These are phyloP conservation scores for Meyerozyma guilliermondii DNA, from an alignment of 1,139 yeast genomes.

Conservation along the genomic window DNA sequence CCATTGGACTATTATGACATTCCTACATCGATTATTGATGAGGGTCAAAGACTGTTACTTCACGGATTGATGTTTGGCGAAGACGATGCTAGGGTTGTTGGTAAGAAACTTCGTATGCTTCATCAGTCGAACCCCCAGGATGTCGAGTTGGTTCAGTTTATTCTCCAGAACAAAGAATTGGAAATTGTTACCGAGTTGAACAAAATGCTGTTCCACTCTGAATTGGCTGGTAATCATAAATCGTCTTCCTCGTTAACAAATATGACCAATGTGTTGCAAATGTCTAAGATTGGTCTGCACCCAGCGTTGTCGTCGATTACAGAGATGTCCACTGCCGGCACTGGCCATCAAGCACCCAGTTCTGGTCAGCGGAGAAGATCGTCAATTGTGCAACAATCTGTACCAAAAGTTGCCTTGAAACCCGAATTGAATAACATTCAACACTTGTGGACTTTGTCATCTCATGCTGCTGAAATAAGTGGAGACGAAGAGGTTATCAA, in stretches of 20 bases:
- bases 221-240: conserved; percentile 28
- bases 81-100: conserved; percentile 11
- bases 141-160: conserved; percentile 25
- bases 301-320: conserved; percentile 19
- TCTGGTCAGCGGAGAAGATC: conserved; percentile 20
- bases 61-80: conserved; percentile 15
- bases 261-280: conserved; percentile 20
- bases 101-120: conserved; percentile 29
- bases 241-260: conserved; percentile 35
- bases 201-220: conserved; percentile 30
- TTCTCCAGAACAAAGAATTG: conserved; percentile 33
- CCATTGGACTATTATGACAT: conserved; percentile 34
- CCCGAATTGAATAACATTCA: conserved; percentile 18
- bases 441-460: neutral
- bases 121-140: conserved; percentile 22
- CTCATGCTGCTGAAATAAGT: conserved; percentile 5
- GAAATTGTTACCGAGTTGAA: conserved; percentile 35
- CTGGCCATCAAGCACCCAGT: neutral
- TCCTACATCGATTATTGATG: conserved; percentile 21
- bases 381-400: conserved; percentile 19
- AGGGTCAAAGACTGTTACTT: conserved; percentile 17
- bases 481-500: conserved; percentile 7
- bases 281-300: conserved; percentile 20
- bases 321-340: conserved; percentile 6
- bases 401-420: conserved; percentile 31